These are phyloP conservation scores for Periconia digitata DNA, from an alignment of 2,329 filamentous ascomycete genomes.

Conservation along the genomic window DNA sequence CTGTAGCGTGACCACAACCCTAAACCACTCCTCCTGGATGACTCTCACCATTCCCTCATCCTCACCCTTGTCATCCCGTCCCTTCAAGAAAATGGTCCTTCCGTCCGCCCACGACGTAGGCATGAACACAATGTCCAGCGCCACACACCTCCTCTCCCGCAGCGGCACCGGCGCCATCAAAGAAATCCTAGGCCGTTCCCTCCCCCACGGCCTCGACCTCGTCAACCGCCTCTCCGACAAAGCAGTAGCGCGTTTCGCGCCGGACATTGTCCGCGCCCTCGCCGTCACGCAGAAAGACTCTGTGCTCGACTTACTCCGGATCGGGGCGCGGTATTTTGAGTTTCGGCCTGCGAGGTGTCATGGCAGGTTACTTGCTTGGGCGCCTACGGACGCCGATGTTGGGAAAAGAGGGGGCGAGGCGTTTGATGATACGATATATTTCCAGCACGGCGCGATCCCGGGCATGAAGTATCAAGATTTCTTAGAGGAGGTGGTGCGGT, in stretches of 20 bases:
- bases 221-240: slow-evolving; percentile 31
- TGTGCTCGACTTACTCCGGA: slow-evolving; percentile 47
- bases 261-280: slow-evolving; percentile 51
- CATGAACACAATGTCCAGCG: slow-evolving; percentile 55
- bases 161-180: slow-evolving; percentile 35
- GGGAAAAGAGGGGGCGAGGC: too few relatives aligned
- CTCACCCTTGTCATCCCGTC: slow-evolving; percentile 42
- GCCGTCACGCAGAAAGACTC: slow-evolving; percentile 56
- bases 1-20: slow-evolving; percentile 48
- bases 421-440: too few relatives aligned
- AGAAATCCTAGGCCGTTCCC: slow-evolving; percentile 28
- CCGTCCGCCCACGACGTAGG: slow-evolving; percentile 53
- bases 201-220: slow-evolving; percentile 25
- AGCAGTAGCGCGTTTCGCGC: slow-evolving; percentile 34
- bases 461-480: too few relatives aligned
- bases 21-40: slow-evolving; percentile 51
- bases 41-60: slow-evolving; percentile 44
- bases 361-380: slow-evolving; percentile 48
- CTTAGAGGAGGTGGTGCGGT: too few relatives aligned
- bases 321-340: slow-evolving; percentile 57
- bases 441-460: too few relatives aligned
- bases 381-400: too few relatives aligned
- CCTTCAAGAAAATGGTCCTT: slow-evolving; percentile 49
- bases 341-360: slow-evolving; percentile 55
- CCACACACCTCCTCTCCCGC: slow-evolving; percentile 44